Conservation (phyloP, 768 basidiomycete genomes). For the Tricholoma bakamatsutake region DNA sequence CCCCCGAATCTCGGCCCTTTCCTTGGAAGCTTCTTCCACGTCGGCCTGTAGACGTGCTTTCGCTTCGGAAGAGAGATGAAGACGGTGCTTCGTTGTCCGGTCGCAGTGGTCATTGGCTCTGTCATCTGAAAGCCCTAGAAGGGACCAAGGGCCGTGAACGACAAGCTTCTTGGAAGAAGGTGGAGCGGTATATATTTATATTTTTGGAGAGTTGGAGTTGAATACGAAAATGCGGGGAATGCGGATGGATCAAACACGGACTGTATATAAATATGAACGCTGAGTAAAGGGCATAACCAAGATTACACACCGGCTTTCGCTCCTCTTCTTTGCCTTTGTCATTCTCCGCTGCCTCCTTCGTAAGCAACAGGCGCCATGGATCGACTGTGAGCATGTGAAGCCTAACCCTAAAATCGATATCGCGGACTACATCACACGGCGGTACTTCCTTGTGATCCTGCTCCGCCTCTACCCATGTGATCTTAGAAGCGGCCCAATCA, state of each 20-base stretch:
- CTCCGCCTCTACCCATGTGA: constrained; percentile 31
- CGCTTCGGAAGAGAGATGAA: constrained; percentile 12
- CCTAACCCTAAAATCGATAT: constrained; percentile 13
- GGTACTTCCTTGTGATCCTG: constrained; percentile 24
- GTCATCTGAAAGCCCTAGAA: constrained; percentile 15
- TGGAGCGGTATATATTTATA: constrained; percentile 20
- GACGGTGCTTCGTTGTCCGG: constrained; percentile 22
- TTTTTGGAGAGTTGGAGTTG: constrained; percentile 17
- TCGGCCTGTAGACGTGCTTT: constrained; percentile 7
- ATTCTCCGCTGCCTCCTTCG: constrained; percentile 2
- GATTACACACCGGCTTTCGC: not conserved
- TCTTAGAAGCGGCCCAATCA: constrained; percentile 24
- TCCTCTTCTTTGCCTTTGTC: constrained; percentile 2
- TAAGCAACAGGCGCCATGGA: not conserved
- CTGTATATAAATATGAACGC: constrained; percentile 10
- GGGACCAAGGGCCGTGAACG: constrained; percentile 38
- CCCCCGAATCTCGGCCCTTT: not conserved
- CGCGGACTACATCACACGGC: constrained; percentile 21
- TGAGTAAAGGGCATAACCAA: not conserved
- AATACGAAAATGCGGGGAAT: too few relatives aligned
- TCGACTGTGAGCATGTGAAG: not conserved
- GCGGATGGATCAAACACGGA: constrained; percentile 25
- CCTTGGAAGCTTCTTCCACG: not conserved
- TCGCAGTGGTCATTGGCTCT: not conserved
- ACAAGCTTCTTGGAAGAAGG: constrained; percentile 29